Evolutionary conservation across 768 basidiomycete genomes (phyloP).

Genomic region (Rubroboletus pulcherrimus): DNA sequence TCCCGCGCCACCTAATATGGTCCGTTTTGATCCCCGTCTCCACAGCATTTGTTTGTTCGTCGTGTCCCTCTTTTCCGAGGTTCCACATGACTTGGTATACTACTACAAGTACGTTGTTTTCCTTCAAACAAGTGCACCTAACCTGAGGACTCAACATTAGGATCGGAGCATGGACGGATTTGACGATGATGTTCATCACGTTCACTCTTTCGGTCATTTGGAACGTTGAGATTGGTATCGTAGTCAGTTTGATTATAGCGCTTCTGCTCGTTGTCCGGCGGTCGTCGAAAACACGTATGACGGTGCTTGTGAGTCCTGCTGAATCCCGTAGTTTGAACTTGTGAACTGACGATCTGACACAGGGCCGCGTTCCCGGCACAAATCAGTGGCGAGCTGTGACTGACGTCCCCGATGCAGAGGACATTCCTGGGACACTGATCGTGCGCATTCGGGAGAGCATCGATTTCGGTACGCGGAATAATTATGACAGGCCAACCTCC

Average conservation of each 20-base stretch:
- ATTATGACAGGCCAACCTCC: neutral
- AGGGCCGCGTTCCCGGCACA: slow-evolving; percentile 88
- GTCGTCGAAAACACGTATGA: slow-evolving; percentile 86
- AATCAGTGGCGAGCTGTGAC: slow-evolving; percentile 87
- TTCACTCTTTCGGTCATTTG: slow-evolving; percentile 86
- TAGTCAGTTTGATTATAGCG: slow-evolving; percentile 84
- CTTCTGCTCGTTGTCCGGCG: slow-evolving; percentile 86
- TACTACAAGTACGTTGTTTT: slow-evolving; percentile 65
- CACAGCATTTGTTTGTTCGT: slow-evolving; percentile 80
- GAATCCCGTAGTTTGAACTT: neutral
- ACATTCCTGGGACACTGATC: slow-evolving; percentile 77
- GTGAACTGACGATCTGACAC: neutral
- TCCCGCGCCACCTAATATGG: slow-evolving; percentile 1
- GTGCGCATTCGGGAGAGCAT: slow-evolving; percentile 86
- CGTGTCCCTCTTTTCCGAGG: slow-evolving; percentile 77
- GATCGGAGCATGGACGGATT: slow-evolving; percentile 91
- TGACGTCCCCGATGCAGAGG: slow-evolving; percentile 83
- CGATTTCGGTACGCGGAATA: slow-evolving; percentile 67
- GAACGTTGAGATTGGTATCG: slow-evolving; percentile 89
- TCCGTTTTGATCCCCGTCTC: slow-evolving; percentile 4
- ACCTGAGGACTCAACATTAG: slow-evolving; percentile 22
- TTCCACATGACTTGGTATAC: slow-evolving; percentile 81
- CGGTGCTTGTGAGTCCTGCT: slow-evolving; percentile 60
- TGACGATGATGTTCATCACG: slow-evolving; percentile 82
- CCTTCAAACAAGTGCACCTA: neutral